These are phyloP conservation scores for Starmerella stellata DNA, from an alignment of 805 yeast genomes.

Conservation along the genomic window DNA sequence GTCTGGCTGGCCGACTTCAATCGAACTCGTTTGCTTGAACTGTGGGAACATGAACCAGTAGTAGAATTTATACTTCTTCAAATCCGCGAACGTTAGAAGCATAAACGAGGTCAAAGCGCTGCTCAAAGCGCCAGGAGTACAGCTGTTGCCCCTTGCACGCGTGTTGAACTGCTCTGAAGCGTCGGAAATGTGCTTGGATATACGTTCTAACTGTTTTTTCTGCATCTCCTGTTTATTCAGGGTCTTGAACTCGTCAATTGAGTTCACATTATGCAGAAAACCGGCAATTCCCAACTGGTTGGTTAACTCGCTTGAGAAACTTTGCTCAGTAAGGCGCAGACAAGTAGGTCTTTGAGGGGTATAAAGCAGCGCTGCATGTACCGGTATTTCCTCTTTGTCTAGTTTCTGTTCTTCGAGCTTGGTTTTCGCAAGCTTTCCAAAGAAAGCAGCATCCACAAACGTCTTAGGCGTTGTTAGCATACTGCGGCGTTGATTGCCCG, in stretches of 20 bases:
- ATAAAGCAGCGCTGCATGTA: conserved; percentile 27
- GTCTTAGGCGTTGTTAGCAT: conserved; percentile 19
- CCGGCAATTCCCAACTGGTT: conserved; percentile 24
- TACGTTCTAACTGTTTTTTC: conserved; percentile 25
- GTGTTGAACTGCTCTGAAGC: background rate
- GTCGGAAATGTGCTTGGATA: conserved; percentile 4
- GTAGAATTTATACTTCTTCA: conserved; percentile 69
- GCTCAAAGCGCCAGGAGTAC: conserved; percentile 24
- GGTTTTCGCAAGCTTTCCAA: conserved; percentile 49
- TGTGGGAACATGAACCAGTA: conserved; percentile 83
- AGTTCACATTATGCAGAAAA: conserved; percentile 44
- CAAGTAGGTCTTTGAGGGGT: conserved; percentile 24
- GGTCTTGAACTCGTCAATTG: conserved; percentile 66
- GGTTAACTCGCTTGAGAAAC: conserved; percentile 18
- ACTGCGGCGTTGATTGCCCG: no score
- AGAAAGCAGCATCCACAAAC: conserved; percentile 74
- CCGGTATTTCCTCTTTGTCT: conserved; percentile 29
- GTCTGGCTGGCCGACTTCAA: background rate
- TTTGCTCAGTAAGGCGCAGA: conserved; percentile 14
- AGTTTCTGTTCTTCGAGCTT: conserved; percentile 61
- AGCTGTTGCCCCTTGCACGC: background rate
- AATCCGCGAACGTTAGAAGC: conserved; percentile 61
- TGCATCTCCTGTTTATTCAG: conserved; percentile 46
- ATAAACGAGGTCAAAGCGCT: conserved; percentile 28
- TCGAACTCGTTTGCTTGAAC: conserved; percentile 24